phyloP scores from a whole-genome alignment of 805 yeast genomes.

The Pichia scutulata region DNA sequence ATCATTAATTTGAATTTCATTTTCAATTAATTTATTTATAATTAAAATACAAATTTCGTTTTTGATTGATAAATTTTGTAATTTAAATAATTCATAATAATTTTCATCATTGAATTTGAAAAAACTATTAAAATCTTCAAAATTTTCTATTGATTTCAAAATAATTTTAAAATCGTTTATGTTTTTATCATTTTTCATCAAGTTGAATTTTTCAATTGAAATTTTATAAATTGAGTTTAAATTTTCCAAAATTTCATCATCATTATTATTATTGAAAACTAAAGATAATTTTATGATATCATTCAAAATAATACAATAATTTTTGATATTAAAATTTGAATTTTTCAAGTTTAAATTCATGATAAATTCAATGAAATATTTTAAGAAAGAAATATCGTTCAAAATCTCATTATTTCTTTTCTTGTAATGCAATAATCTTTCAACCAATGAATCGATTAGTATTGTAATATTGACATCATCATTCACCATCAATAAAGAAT shows the following conservation, averaged over 20 bases:
- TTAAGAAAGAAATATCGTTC: constrained; percentile 37
- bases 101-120: constrained; percentile 36
- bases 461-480: constrained; percentile 64
- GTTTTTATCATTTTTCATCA: constrained; percentile 27
- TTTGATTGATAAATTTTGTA: constrained; percentile 46
- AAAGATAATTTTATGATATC: constrained; percentile 60
- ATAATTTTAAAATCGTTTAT: constrained; percentile 16
- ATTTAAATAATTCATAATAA: constrained; percentile 46
- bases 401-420: constrained; percentile 29
- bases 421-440: constrained; percentile 55
- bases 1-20: constrained; percentile 31
- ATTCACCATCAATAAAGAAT: constrained; percentile 56
- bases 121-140: constrained; percentile 28
- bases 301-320: constrained; percentile 55
- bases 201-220: constrained; percentile 34
- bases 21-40: constrained; percentile 44
- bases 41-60: constrained; percentile 54
- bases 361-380: constrained; percentile 60
- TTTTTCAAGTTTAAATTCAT: constrained; percentile 45
- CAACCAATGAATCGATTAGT: constrained; percentile 62
- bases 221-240: constrained; percentile 55
- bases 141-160: constrained; percentile 41
- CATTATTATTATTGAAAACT: constrained; percentile 34
- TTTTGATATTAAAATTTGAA: constrained; percentile 61
- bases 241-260: constrained; percentile 52